Conservation (phyloP, 1,139 yeast genomes). For the Taphrina populina region DNA sequence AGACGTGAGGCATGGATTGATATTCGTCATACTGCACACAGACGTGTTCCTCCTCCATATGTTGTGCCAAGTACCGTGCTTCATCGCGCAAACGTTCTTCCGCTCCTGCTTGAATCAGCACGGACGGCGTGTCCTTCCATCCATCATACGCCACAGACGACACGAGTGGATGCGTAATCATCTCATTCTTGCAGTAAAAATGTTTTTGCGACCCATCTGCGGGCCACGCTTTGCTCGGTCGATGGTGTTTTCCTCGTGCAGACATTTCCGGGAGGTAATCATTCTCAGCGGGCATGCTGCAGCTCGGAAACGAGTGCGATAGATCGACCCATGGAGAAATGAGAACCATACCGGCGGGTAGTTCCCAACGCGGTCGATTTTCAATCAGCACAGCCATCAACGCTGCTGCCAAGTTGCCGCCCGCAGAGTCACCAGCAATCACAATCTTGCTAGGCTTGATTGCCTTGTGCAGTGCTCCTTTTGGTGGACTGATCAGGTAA, state of each 20-base stretch:
- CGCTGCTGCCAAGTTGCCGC: conserved; percentile 42
- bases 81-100: conserved; percentile 31
- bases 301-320: conserved; percentile 38
- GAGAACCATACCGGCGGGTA: conserved; percentile 37
- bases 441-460: conserved; percentile 23
- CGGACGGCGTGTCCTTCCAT: conserved; percentile 9
- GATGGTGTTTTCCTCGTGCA: conserved; percentile 8
- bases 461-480: conserved; percentile 23
- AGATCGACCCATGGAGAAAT: conserved; percentile 39
- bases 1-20: conserved; percentile 34
- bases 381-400: conserved; percentile 39
- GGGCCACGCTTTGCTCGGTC: conserved; percentile 23
- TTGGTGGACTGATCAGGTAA: conserved; percentile 34
- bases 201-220: conserved; percentile 17
- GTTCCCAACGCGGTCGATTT: conserved; percentile 22
- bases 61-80: conserved; percentile 27
- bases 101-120: conserved; percentile 18
- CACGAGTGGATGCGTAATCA: conserved; percentile 32
- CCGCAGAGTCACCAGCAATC: conserved; percentile 36
- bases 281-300: conserved; percentile 27
- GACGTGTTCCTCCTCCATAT: conserved; percentile 14
- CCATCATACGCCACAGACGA: conserved; percentile 22
- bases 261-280: conserved; percentile 37
- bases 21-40: conserved; percentile 22
- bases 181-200: conserved; percentile 16